Evolutionary conservation across 768 basidiomycete species (phyloP).

Genomic region (Cubamyces sp.): DNA sequence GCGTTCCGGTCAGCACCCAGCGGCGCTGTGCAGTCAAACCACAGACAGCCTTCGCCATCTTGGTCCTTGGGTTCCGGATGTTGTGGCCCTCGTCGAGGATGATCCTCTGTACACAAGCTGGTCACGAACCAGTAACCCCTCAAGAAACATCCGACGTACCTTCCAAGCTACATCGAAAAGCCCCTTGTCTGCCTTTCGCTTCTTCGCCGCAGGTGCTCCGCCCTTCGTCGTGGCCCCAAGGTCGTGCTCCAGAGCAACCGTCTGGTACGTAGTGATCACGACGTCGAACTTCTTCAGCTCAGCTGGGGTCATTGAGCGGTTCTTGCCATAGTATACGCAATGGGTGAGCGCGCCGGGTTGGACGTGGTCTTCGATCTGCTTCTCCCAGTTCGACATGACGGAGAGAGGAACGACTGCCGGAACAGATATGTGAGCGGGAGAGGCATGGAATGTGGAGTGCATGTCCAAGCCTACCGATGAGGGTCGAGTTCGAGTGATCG

Average conservation of each 20-base stretch:
- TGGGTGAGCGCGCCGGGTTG: constrained; percentile 51
- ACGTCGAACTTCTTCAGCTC: constrained; percentile 73
- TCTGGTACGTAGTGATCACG: constrained; percentile 85
- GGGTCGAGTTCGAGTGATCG: constrained; percentile 66
- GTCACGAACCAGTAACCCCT: background rate
- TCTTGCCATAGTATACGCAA: constrained; percentile 74
- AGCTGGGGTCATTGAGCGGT: constrained; percentile 58
- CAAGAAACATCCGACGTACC: constrained; percentile 41
- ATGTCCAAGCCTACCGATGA: constrained; percentile 64
- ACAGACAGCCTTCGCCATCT: constrained; percentile 75
- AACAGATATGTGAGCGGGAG: background rate
- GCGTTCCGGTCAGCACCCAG: constrained; percentile 85
- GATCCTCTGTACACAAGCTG: constrained; percentile 52
- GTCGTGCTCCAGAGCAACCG: constrained; percentile 59
- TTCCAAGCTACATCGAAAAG: constrained; percentile 84
- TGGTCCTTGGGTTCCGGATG: constrained; percentile 85
- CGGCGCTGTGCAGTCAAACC: constrained; percentile 69
- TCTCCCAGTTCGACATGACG: constrained; percentile 87
- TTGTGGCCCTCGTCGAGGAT: constrained; percentile 90
- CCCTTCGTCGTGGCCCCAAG: constrained; percentile 15
- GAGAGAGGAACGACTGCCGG: constrained; percentile 86
- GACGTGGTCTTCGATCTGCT: constrained; percentile 79
- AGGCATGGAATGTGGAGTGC: background rate
- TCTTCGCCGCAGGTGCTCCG: constrained; percentile 51
- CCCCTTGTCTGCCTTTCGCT: constrained; percentile 58